Base-by-base conservation (phyloP, 2,329 filamentous ascomycete species). In the Paramyrothecium sp. region DNA sequence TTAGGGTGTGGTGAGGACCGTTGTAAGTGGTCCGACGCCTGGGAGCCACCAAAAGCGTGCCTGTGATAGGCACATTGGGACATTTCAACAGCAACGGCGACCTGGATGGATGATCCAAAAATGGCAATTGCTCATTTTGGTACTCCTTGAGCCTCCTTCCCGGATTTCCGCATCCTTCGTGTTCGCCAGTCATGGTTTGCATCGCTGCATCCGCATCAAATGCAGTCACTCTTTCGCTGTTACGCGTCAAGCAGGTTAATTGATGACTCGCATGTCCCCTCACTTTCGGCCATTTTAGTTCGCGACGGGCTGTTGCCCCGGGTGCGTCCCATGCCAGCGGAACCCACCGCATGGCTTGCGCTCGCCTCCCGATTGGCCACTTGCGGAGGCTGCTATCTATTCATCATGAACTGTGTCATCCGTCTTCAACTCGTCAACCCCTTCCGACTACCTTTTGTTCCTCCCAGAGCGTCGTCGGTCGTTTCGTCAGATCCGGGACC, bases 191-290 rank as follows among this genome's bases (percentile, higher is more conserved):
- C 5, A 30, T 30, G 26, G 26, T 30, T 53, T 53, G 51, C 16
- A 44, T 44, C 41, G 17, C 8, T 53, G 33, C 11, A n/a, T 17
- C 20, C 16, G 49, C 16, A 22, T 51, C n/a, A n/a, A 19, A 13
- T 53, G 22, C 19, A 53, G 38, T 44, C 38, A 44, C 49, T 33
- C n/a, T 30, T 19, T 20, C 50, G 20, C 50, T 49, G 30, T 22
- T 21, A 44, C 51, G 51, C 51, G n/a, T n/a, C n/a, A n/a, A n/a
- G n/a, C n/a, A n/a, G n/a, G 51, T 53, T 53, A 7, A 44, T 91
- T 91, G 74, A 91, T 90, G 65, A 92, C 77, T 82, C 61, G 81
- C 87, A 61, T 89, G 23, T 50, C 17, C 47, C n/a, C 19, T 16
- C 13, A 10, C 26, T 10, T 10, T 30, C 26, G 26, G 26, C 26